Percentiles rank a stretch among this genome's conserved stretches.
Conservation (phyloP, 495 filamentous ascomycete species). For the Aspergillus carlsbadensis region DNA sequence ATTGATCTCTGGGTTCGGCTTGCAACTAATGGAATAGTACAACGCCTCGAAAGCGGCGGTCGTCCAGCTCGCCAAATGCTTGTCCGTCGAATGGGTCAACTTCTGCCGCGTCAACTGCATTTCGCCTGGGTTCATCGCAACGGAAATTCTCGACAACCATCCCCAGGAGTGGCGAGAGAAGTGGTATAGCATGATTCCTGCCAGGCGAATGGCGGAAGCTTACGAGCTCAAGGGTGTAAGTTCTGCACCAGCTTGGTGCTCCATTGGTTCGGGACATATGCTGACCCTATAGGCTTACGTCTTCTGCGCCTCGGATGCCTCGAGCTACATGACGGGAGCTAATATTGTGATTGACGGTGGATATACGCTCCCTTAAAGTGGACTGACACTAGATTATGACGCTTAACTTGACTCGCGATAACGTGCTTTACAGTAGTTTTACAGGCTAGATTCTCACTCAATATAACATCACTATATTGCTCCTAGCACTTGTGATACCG, state of each 20-base stretch:
- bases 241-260: too few species aligned
- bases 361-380: too few species aligned
- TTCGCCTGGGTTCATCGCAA: conserved; percentile 43
- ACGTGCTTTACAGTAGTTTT: too few species aligned
- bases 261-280: too few species aligned
- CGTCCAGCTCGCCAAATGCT: conserved; percentile 28
- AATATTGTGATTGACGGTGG: conserved; percentile 33
- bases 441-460: too few species aligned
- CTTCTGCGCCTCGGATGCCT: conserved; percentile 32
- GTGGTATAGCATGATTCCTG: conserved; percentile 30
- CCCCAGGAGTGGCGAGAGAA: conserved; percentile 22
- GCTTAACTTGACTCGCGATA: too few species aligned
- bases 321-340: conserved; percentile 34
- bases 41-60: conserved; percentile 38
- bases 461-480: too few species aligned
- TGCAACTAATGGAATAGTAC: conserved; percentile 16
- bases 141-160: conserved; percentile 28
- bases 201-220: conserved; percentile 12
- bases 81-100: conserved; percentile 36
- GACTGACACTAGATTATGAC: too few species aligned
- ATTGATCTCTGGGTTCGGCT: neutral
- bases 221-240: neutral
- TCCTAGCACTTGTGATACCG: too few species aligned
- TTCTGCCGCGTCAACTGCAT: conserved; percentile 42
- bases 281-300: conserved; percentile 24